phyloP scores from a whole-genome alignment of 176 grass and related monocot genomes.

The Triticum dicoccoides region DNA sequence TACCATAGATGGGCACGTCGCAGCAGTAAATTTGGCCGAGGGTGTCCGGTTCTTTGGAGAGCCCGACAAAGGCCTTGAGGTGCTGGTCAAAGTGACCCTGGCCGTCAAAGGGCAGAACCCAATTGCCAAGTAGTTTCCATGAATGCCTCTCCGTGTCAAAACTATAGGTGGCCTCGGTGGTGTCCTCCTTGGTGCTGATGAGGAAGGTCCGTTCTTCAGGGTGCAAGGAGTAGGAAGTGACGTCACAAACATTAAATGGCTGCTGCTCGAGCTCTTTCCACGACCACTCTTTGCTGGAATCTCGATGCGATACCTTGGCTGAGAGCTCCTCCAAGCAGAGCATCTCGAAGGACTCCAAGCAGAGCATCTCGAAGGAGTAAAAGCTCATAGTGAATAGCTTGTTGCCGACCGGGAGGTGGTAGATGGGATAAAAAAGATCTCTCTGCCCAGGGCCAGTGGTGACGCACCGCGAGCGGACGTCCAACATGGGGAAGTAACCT shows the following conservation, averaged over 20 bases:
- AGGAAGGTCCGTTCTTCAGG: neutral
- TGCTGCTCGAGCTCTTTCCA: too few species aligned
- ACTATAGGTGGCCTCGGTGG: neutral
- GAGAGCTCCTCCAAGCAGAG: too few species aligned
- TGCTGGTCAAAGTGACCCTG: neutral
- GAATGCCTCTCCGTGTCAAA: neutral
- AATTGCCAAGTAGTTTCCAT: neutral
- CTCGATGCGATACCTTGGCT: too few species aligned
- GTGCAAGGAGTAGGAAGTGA: neutral
- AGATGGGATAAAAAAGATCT: too few species aligned
- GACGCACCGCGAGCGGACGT: too few species aligned
- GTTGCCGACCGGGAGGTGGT: neutral
- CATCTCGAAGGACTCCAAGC: too few species aligned
- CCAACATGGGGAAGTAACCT: too few species aligned
- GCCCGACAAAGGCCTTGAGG: constrained; percentile 12
- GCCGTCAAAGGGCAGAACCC: neutral
- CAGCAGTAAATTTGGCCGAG: neutral
- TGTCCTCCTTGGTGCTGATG: neutral
- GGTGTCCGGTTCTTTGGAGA: neutral
- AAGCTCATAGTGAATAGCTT: neutral
- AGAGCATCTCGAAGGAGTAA: too few species aligned
- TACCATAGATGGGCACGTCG: neutral
- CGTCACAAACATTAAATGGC: neutral
- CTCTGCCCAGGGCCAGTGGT: too few species aligned
- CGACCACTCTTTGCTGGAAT: too few species aligned